Base-by-base conservation (phyloP, 2,329 filamentous ascomycete species). In the Cercospora sesami region DNA sequence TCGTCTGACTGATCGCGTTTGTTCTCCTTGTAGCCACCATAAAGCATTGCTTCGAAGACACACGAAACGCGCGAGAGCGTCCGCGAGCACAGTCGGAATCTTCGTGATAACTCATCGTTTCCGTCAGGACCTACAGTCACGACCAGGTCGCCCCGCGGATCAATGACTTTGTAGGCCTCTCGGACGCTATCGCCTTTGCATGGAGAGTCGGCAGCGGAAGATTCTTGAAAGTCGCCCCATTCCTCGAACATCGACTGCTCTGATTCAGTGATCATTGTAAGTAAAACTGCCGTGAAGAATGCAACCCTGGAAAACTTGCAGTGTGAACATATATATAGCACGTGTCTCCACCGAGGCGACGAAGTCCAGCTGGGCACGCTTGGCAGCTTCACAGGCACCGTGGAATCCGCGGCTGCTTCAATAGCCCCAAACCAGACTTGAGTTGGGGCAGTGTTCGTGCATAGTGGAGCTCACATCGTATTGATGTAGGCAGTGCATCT, bases 11-110 rank as follows among this genome's bases (percentile, higher is more conserved):
- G 26, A 4, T 31, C 39, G 12, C 51, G n/a, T 26, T 64, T 36
- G 14, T 45, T 18, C 26, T 58, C 51, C n/a, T 33, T 28, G 16
- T 30, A 39, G 14, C 39, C 55, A 16, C 58, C 58, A 18, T 57
- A 63, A 2, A 66, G 31, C 59, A 63, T 66, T 16, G 58, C 39
- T 3, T 61, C 59, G 12, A 66, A 61, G 45, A 66, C 45, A n/a
- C 48, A 42, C 2, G 58, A 66, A 14, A 33, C 31, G 4, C 58
- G 30, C 39, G 64, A 48, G 18, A 66, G 48, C 10, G 64, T 57
- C 26, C 59, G 16, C 16, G 64, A 66, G 23, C 59, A 63, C 58
- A 63, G 30, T 5, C 26, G n/a, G 14, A 45, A 21, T 9, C 30
- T 59, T 7, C 28, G 30, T 53, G 23, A 45, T 53, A 14, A 2